These are phyloP conservation scores for Termitomyces sp. DNA, from an alignment of 768 basidiomycete species.

Conservation along the genomic window DNA sequence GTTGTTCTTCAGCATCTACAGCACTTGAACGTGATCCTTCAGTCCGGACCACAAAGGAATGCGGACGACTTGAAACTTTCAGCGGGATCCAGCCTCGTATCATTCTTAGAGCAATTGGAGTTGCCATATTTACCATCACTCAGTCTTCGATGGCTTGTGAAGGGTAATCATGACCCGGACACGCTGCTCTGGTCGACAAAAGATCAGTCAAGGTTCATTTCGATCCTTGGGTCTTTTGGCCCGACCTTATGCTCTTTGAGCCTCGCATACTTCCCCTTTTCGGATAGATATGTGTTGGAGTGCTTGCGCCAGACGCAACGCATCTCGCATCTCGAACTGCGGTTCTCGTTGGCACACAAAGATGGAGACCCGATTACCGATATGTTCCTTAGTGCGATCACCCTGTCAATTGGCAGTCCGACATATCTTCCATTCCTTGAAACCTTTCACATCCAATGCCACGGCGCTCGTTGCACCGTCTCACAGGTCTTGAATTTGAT, in stretches of 20 bases:
- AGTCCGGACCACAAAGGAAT: conserved; percentile 19
- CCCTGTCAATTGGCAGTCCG: conserved; percentile 2
- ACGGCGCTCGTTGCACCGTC: conserved; percentile 31
- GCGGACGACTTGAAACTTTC: conserved; percentile 7
- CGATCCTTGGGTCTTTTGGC: conserved; percentile 27
- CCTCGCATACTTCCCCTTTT: conserved; percentile 39
- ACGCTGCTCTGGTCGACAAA: conserved; percentile 7
- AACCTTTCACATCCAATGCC: conserved; percentile 30
- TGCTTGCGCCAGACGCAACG: conserved; percentile 30
- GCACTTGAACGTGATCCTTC: conserved; percentile 32
- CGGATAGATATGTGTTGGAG: conserved; percentile 30
- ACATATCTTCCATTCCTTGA: conserved; percentile 26
- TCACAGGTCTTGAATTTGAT: conserved; percentile 28
- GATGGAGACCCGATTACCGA: conserved; percentile 38
- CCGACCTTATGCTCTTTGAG: conserved; percentile 30
- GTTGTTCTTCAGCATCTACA: conserved; percentile 30
- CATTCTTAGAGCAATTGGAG: conserved; percentile 32
- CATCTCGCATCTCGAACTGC: conserved; percentile 31
- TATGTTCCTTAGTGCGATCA: conserved; percentile 26
- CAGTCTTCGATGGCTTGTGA: conserved; percentile 34
- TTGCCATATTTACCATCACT: conserved; percentile 31
- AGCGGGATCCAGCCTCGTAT: conserved; percentile 23
- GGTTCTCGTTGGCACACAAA: conserved; percentile 32
- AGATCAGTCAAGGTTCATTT: conserved; percentile 26
- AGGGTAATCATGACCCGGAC: not conserved